Conservation (phyloP, 1,139 yeast genomes). For the Pichia norvegensis region DNA sequence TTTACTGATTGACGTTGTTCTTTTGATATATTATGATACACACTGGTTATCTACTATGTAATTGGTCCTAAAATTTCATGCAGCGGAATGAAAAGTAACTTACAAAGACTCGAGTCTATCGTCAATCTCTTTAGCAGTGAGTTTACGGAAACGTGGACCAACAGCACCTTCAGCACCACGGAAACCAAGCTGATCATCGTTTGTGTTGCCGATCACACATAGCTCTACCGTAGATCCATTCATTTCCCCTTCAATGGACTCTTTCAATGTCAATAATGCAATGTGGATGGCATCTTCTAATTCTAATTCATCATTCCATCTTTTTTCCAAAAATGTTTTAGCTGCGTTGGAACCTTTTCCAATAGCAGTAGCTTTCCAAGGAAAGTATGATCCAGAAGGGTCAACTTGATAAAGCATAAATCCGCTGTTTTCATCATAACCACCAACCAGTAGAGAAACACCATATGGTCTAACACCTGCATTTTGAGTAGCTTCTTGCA, state of each 20-base stretch:
- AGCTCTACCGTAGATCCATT: slow-evolving; percentile 95
- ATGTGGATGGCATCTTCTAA: slow-evolving; percentile 97
- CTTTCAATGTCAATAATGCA: slow-evolving; percentile 88
- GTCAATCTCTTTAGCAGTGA: slow-evolving; percentile 84
- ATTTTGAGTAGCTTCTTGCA: slow-evolving; percentile 97
- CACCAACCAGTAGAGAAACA: slow-evolving; percentile 88
- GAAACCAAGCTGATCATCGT: slow-evolving; percentile 75
- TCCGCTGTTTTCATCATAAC: slow-evolving; percentile 74
- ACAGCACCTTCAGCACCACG: slow-evolving; percentile 65
- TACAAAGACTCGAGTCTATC: slow-evolving; percentile 90
- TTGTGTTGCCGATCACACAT: slow-evolving; percentile 77
- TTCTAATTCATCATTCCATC: slow-evolving; percentile 96
- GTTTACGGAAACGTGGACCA: slow-evolving; percentile 85
- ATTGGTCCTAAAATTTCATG: neutral
- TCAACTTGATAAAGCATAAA: slow-evolving; percentile 92
- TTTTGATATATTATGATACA: neutral
- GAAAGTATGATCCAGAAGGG: slow-evolving; percentile 96
- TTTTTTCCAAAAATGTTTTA: slow-evolving; percentile 91
- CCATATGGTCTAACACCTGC: slow-evolving; percentile 99
- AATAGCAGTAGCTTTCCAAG: slow-evolving; percentile 99
- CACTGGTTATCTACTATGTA: neutral
- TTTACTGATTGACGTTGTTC: neutral
- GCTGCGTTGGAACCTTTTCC: slow-evolving; percentile 94
- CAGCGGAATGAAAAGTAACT: neutral
- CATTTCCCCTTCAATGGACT: slow-evolving; percentile 96